These are phyloP conservation scores for Lepidium didymum DNA, from an alignment of 345 rosid genomes.

Conservation along the genomic window DNA sequence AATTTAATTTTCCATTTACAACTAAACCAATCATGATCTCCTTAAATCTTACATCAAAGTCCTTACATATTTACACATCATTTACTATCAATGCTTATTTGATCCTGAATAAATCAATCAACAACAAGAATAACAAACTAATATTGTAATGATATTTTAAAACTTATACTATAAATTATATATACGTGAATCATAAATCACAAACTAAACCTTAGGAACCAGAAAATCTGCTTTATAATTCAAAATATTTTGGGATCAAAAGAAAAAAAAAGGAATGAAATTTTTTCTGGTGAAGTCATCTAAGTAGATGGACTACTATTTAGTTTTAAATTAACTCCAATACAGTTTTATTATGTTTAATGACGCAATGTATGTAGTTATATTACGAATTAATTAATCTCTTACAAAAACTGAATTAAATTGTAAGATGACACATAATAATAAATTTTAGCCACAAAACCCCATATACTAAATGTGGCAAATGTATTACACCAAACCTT, in stretches of 20 bases:
- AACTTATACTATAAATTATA: too few species aligned
- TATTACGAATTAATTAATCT: background rate
- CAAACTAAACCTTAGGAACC: too few species aligned
- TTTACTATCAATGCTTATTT: background rate
- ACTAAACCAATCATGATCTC: slow-evolving; percentile 21
- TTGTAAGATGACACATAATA: slow-evolving; percentile 17
- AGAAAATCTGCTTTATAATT: too few species aligned
- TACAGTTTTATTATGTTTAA: background rate
- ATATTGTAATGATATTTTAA: background rate
- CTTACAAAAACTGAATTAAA: background rate
- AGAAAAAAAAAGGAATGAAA: too few species aligned
- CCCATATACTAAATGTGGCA: slow-evolving; percentile 19
- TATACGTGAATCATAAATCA: too few species aligned
- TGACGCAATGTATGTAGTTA: background rate
- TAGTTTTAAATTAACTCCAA: background rate
- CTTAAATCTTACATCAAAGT: background rate
- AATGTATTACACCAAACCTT: slow-evolving; percentile 11
- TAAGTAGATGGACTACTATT: background rate
- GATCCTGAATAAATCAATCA: background rate
- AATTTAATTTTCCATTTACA: slow-evolving; percentile 19
- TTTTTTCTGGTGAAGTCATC: too few species aligned
- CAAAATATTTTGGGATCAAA: too few species aligned
- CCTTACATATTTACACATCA: slow-evolving; percentile 15
- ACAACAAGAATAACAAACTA: background rate
- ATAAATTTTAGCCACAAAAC: slow-evolving; percentile 19